phyloP scores from a whole-genome alignment of 352 stramenopile species.

The Phytopythium oedochilum region DNA sequence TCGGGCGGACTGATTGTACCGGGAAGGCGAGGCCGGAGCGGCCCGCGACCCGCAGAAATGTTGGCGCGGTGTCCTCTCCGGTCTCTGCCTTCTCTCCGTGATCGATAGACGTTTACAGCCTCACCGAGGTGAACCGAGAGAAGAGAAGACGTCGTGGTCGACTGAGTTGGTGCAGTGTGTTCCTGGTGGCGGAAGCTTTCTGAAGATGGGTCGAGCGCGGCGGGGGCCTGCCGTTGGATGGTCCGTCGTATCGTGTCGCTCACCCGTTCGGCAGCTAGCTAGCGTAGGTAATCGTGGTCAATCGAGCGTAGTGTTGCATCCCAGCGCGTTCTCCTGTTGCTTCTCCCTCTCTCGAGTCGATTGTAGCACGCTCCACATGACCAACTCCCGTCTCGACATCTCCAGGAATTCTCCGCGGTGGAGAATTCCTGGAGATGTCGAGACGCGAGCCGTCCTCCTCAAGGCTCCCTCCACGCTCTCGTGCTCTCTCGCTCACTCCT shows the following conservation, averaged over 20 bases:
- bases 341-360: too few relatives aligned
- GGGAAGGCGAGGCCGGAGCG: constrained; percentile 13
- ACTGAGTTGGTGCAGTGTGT: neutral
- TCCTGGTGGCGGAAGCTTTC: neutral
- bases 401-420: too few relatives aligned
- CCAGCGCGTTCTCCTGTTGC: too few relatives aligned
- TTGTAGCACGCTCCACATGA: too few relatives aligned
- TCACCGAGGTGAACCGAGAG: constrained; percentile 62
- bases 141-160: constrained; percentile 16
- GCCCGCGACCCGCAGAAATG: constrained; percentile 66
- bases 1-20: constrained; percentile 86
- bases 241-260: neutral
- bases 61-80: constrained; percentile 30
- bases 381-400: too few relatives aligned
- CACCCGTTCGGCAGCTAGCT: neutral
- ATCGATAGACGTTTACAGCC: constrained; percentile 72
- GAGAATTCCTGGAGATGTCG: too few relatives aligned
- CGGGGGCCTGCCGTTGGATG: neutral
- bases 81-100: constrained; percentile 35
- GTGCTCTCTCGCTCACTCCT: too few relatives aligned
- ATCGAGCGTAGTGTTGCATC: neutral
- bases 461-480: too few relatives aligned
- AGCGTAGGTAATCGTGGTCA: neutral
- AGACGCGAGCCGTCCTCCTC: too few relatives aligned
- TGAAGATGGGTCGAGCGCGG: neutral